These are phyloP conservation scores for Xylaria castorea DNA, from an alignment of 495 filamentous ascomycete genomes.

Conservation along the genomic window DNA sequence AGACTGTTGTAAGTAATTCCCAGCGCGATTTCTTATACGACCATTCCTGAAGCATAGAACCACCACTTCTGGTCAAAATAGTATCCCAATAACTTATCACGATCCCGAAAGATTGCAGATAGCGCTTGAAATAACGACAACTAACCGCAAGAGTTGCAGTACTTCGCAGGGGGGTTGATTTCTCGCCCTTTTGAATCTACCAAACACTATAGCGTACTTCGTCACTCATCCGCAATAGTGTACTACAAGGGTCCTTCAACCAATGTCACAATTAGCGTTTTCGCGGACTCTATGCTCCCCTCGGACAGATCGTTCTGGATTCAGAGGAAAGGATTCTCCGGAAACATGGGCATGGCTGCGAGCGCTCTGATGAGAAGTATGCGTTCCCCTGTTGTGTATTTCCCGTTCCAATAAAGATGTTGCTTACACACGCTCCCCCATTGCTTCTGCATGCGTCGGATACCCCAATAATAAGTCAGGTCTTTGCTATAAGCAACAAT, in stretches of 20 bases:
- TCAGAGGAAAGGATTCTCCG: constrained; percentile 70
- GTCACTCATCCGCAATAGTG: constrained; percentile 67
- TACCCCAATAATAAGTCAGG: not conserved
- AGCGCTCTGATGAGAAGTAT: constrained; percentile 61
- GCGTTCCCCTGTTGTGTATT: not conserved
- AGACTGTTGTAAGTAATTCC: constrained; percentile 48
- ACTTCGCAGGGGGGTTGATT: constrained; percentile 69
- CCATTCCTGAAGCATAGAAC: not conserved
- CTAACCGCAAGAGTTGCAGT: constrained; percentile 28
- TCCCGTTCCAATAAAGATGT: not conserved
- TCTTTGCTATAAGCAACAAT: not conserved
- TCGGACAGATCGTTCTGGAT: constrained; percentile 67
- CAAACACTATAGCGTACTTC: constrained; percentile 70
- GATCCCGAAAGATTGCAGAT: not conserved
- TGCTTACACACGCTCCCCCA: not conserved
- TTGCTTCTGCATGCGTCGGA: too few relatives aligned
- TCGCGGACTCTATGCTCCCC: constrained; percentile 64
- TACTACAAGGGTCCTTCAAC: constrained; percentile 70
- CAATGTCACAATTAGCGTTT: constrained; percentile 66
- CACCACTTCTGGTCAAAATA: not conserved
- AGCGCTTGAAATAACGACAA: not conserved
- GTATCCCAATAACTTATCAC: not conserved
- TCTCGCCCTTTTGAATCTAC: constrained; percentile 67
- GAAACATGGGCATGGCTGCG: constrained; percentile 70
- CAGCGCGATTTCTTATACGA: too few relatives aligned